These are phyloP conservation scores for Fusarium incarnatum DNA, from an alignment of 2,329 filamentous ascomycete species.

Conservation along the genomic window DNA sequence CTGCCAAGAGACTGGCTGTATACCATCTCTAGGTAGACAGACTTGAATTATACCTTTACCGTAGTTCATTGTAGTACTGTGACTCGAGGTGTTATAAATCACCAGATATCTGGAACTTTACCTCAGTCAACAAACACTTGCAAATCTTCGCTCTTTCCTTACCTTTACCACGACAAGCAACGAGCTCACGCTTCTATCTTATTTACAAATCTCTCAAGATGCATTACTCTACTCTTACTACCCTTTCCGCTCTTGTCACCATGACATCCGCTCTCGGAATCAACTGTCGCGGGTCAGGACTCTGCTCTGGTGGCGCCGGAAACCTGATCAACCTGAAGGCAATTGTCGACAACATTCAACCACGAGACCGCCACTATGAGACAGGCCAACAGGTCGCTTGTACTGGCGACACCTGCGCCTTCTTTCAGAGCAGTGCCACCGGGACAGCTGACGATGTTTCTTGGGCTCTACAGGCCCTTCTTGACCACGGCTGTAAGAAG, in stretches of 20 bases:
- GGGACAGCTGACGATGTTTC: neutral
- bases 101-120: no score
- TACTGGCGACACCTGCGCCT: neutral
- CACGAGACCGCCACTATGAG: neutral
- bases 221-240: no score
- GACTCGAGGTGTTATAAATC: no score
- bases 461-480: neutral
- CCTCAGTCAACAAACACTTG: no score
- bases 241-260: neutral
- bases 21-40: no score
- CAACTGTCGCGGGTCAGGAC: constrained; percentile 7
- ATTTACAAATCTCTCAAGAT: no score
- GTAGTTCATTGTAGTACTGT: no score
- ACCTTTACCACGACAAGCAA: no score
- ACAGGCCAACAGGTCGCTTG: neutral
- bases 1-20: no score
- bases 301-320: constrained; percentile 6
- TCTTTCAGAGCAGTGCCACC: neutral
- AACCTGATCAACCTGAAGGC: neutral
- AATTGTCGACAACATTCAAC: constrained; percentile 1
- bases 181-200: no score
- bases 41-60: no score
- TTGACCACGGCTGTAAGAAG: constrained; percentile 1
- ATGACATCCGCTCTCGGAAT: constrained; percentile 2
- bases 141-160: no score